Evolutionary conservation across 208 protist species (phyloP), one percentile per base, ranked within the genome.

Genomic region (Trypanosomatidae sp.): DNA sequence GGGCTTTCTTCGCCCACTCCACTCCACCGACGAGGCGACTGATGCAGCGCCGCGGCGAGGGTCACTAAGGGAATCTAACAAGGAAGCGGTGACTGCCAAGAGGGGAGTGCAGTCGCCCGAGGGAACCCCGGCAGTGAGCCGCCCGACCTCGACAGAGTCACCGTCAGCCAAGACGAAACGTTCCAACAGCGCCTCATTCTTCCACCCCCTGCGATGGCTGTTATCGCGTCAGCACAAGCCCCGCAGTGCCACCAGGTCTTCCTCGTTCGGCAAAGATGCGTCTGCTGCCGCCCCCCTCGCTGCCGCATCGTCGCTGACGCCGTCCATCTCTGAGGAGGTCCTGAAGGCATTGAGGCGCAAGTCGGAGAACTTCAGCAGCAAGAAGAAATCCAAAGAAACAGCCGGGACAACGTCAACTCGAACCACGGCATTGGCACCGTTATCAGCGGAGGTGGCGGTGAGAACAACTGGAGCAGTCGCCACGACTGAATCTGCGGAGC

Each of bases 281-380:
- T 15, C 17, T 13, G 25, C 15, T 13, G 17, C 59, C 33, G 3
- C 33, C 59, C 17, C 59, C 1, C 43, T 53, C 25, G 62, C 44
- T 28, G 44, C 62, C 41, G 41, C 41, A 44, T 52, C 59, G 19
- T 52, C n/a, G 69, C 36, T 25, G 65, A 36, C 52, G 22, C 36
- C 62, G 13, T 59, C 62, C 36, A 15, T 55, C 9, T 49, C 74
- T 0, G 74, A 74, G 6, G 53, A 79, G 53, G 30, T 44, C 13
- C 62, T 74, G 28, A 25, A 41, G 19, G 55, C 17, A 19, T 44
- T 55, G 74, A 43, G 64, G 64, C 52, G 12, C 19, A 58, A 65
- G 44, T 66, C 74, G 7, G 69, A 66, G 36, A 43, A 66, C 33
- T 15, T 47, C 50, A 66, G 74, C 43, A 70, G 41, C 36, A 58